phyloP scores from a whole-genome alignment of 2,329 filamentous ascomycete genomes.

The Pseudogymnoascus sp. region DNA sequence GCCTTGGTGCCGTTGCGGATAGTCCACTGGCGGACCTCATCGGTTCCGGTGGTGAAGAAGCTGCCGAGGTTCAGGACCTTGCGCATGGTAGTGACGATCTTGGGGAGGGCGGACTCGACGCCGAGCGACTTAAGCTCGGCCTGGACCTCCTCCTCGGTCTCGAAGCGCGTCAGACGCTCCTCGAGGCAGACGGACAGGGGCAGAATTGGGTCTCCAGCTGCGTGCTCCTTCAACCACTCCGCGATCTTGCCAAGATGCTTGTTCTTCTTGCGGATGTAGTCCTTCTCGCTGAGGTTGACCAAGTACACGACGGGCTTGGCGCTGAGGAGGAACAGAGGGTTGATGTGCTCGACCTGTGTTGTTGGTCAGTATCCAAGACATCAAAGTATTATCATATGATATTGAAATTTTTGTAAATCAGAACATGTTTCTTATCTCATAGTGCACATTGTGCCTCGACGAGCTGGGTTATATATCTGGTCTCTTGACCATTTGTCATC shows the following conservation, averaged over 20 bases:
- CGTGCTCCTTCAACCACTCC: slow-evolving; percentile 91
- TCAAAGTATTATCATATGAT: slow-evolving; percentile 20
- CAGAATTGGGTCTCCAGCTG: slow-evolving; percentile 79
- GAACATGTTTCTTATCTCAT: slow-evolving; percentile 63
- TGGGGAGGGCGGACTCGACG: slow-evolving; percentile 81
- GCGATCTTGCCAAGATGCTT: slow-evolving; percentile 92
- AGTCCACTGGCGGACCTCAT: slow-evolving; percentile 98
- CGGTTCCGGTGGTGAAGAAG: slow-evolving; percentile 94
- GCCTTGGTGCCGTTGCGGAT: slow-evolving; percentile 93
- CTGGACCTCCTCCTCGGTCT: slow-evolving; percentile 63
- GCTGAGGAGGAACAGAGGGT: slow-evolving; percentile 86
- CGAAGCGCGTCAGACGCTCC: slow-evolving; percentile 77
- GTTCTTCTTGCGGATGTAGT: slow-evolving; percentile 98
- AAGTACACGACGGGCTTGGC: slow-evolving; percentile 97
- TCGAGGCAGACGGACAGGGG: slow-evolving; percentile 90
- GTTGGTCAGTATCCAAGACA: slow-evolving; percentile 18
- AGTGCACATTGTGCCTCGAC: slow-evolving; percentile 82
- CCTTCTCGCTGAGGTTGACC: slow-evolving; percentile 92
- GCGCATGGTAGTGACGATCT: slow-evolving; percentile 88
- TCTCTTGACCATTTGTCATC: slow-evolving; percentile 97
- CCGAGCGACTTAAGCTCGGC: slow-evolving; percentile 86
- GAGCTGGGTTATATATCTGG: slow-evolving; percentile 91
- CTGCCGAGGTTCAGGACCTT: slow-evolving; percentile 81
- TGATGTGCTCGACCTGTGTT: slow-evolving; percentile 85
- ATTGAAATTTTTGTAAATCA: slow-evolving; percentile 22